Evolutionary conservation across 768 basidiomycete genomes (phyloP).

Genomic region (Cystobasidium ongulense): DNA sequence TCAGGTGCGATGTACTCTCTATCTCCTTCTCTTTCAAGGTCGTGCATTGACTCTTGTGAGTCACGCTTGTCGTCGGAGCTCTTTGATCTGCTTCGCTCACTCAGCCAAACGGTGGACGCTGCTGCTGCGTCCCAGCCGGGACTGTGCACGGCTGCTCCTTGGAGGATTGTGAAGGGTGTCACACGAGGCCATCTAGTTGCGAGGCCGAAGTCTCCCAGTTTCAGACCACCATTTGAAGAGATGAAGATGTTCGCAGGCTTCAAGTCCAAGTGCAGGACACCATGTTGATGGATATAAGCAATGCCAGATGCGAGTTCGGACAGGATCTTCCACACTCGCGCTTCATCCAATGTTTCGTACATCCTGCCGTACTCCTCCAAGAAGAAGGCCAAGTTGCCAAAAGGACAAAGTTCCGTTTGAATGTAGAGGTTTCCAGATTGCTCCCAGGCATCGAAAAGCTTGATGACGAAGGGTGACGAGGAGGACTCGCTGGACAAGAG

Average conservation of each 20-base stretch:
- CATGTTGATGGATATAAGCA: slow-evolving; percentile 75
- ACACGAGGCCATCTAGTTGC: slow-evolving; percentile 82
- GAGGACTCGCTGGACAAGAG: slow-evolving; percentile 53
- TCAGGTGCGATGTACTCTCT: slow-evolving; percentile 95
- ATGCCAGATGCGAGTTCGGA: slow-evolving; percentile 82
- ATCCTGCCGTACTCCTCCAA: slow-evolving; percentile 74
- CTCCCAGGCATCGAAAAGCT: slow-evolving; percentile 93
- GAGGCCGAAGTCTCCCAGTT: slow-evolving; percentile 98
- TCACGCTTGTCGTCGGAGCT: slow-evolving; percentile 33
- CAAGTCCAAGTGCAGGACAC: slow-evolving; percentile 87
- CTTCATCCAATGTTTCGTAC: slow-evolving; percentile 79
- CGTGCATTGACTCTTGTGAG: neutral
- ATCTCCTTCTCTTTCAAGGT: slow-evolving; percentile 87
- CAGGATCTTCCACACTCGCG: slow-evolving; percentile 89
- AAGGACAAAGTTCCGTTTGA: slow-evolving; percentile 85
- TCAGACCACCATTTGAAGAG: slow-evolving; percentile 74
- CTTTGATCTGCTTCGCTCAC: slow-evolving; percentile 36
- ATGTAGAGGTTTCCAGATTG: slow-evolving; percentile 79
- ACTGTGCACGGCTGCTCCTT: slow-evolving; percentile 37
- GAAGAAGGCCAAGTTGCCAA: slow-evolving; percentile 84
- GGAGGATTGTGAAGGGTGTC: slow-evolving; percentile 43
- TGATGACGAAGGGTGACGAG: slow-evolving; percentile 60
- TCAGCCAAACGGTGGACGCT: slow-evolving; percentile 42
- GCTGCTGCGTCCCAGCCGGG: slow-evolving; percentile 42
- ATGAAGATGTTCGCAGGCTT: slow-evolving; percentile 97